Evolutionary conservation across 345 rosid genomes (phyloP).

Genomic region (Psidium friedrichsthalianum): DNA sequence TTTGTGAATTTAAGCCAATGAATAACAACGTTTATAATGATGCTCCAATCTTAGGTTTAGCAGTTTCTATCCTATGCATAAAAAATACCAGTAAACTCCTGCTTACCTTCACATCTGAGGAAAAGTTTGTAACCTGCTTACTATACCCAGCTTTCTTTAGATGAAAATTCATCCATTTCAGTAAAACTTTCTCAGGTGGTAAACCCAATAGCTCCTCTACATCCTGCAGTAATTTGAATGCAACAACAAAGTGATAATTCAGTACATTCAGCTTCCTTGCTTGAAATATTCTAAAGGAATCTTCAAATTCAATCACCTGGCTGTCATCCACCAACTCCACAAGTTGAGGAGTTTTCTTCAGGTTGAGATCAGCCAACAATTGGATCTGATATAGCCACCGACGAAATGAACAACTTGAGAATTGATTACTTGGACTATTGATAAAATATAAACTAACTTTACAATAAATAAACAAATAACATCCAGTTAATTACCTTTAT

Average conservation of each 20-base stretch:
- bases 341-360: slow-evolving; percentile 95
- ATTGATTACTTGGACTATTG: not conserved
- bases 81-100: not conserved
- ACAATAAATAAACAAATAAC: not conserved
- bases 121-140: slow-evolving; percentile 88
- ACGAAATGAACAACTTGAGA: not conserved
- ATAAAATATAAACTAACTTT: not conserved
- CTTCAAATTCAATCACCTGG: slow-evolving; percentile 27
- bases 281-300: not conserved
- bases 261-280: not conserved
- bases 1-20: not conserved
- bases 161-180: slow-evolving; percentile 99
- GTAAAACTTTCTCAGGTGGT: slow-evolving; percentile 87
- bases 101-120: slow-evolving; percentile 88
- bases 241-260: not conserved
- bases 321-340: slow-evolving; percentile 77
- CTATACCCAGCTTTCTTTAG: slow-evolving; percentile 85
- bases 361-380: slow-evolving; percentile 79
- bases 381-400: slow-evolving; percentile 56
- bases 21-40: not conserved
- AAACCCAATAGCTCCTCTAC: slow-evolving; percentile 90
- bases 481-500: slow-evolving; percentile 50
- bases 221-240: slow-evolving; percentile 37
- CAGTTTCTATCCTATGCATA: not conserved
- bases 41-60: not conserved